Evolutionary conservation across 768 basidiomycete species (phyloP), one percentile per base, ranked within the genome.

Genomic region (Dentipellis fragilis): DNA sequence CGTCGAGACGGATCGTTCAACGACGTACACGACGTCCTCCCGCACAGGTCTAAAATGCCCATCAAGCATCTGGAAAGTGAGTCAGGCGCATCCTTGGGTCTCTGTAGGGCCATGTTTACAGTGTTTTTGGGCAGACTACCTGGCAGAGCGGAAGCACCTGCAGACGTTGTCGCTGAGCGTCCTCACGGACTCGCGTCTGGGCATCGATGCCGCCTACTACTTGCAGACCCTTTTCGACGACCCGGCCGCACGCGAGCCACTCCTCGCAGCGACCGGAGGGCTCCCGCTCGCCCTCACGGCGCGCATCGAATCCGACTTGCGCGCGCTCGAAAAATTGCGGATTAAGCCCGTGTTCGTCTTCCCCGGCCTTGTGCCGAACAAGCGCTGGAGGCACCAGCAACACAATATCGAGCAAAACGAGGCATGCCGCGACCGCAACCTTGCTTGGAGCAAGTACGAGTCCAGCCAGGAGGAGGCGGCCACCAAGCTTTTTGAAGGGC

Each of bases 271-370:
- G 0, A 95, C 94, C 1, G 96, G 96, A 17, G 96, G 96, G 39
- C 80, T 94, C 16, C 96, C 95, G 1, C 79, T 97, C 56, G 87
- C 91, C 49, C 79, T 99, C 54, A 86, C 85, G 21, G 77, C 80
- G 62, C 86, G 90, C 60, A 91, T 99, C 68, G 94, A 97, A 72
- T 77, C 83, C 39, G 94, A 99, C 75, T 77, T 98, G 48, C 87
- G 94, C 49, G 75, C 80, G 12, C 85, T 98, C 66, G 93, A 96
- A 77, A 87, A 85, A 71, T 75, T 89, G 36, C 85, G 80, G 62
- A 97, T 99, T 77, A 96, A 95, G 68, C 96, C 96, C 19, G 92
- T 99, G n/a, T 95, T 99, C 64, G 91, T 99, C 51, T 98, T 98
- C 71, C 84, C 90, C 14, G 96, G 96, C 4, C 75, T 99, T 35